These are phyloP conservation scores for Ceratobasidium theobromae DNA, from an alignment of 1,284 basidiomycete species.

Conservation along the genomic window DNA sequence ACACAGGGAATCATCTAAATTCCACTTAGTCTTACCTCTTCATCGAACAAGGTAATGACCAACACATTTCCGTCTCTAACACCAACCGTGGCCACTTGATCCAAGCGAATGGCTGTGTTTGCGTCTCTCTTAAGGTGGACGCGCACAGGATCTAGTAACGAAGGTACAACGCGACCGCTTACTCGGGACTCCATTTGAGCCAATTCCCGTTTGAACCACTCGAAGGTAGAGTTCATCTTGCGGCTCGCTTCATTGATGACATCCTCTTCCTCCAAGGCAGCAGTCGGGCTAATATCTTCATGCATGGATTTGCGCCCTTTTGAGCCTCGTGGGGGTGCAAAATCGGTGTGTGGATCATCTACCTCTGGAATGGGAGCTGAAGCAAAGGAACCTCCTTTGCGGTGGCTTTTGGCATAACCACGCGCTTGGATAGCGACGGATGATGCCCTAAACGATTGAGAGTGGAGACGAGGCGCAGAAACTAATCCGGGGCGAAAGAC, in stretches of 20 bases:
- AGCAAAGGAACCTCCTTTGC: conserved; percentile 19
- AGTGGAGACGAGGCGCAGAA: background rate
- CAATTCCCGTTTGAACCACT: conserved; percentile 71
- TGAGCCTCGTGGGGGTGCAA: conserved; percentile 16
- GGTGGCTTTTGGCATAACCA: conserved; percentile 28
- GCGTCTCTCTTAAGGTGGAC: conserved; percentile 53
- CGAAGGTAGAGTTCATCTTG: conserved; percentile 61
- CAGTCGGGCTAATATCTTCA: conserved; percentile 16
- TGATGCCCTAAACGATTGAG: background rate
- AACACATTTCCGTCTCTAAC: conserved; percentile 71
- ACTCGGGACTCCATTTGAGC: conserved; percentile 67
- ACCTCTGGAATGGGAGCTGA: conserved; percentile 3
- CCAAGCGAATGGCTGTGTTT: conserved; percentile 45
- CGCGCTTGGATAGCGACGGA: background rate
- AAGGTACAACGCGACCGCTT: conserved; percentile 70
- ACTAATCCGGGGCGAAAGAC: background rate
- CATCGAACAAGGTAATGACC: conserved; percentile 71
- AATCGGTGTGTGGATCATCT: conserved; percentile 23
- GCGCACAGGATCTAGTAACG: conserved; percentile 65
- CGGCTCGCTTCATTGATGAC: conserved; percentile 47
- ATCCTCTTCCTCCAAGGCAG: conserved; percentile 38
- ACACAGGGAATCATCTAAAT: background rate
- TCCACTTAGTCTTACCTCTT: conserved; percentile 42
- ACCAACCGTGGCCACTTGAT: conserved; percentile 74
- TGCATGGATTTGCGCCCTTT: conserved; percentile 18